Base-by-base conservation (phyloP, 108 stramenopile genomes). In the Poteriospumella lacustris region DNA sequence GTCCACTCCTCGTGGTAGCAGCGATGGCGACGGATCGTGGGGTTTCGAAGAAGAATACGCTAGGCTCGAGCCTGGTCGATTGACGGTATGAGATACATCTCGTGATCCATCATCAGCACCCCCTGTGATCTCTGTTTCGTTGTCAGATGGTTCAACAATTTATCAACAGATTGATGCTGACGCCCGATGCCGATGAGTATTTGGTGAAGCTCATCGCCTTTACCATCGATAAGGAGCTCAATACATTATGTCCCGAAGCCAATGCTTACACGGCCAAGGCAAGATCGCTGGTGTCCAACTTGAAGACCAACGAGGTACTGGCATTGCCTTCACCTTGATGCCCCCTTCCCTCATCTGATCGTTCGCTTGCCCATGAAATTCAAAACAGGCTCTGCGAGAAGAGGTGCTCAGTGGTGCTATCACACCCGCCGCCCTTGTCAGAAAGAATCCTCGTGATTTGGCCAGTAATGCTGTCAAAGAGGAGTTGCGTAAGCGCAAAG, bases 241-340 rank as follows among this genome's bases (percentile, higher is more conserved):
- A 64, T 64, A 31, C 5, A 34, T 24, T 64, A 24, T 34, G 36
- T 24, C 31, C 3, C 24, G 60, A 64, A 26, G 36, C 3, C 36
- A 64, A 58, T n/a, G 43, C 39, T 52, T 84, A 84, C 43, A 44
- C 59, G 26, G 76, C 26, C n/a, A 84, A 84, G 58, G 82, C 79
- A 36, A 34, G 82, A 29, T 72, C 79, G 38, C 76, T 84, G 31
- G 36, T 69, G 28, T 81, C 68, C 39, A 85, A 85, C 60, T 80
- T 85, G 41, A 81, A 82, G 40, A 85, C 43, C 12, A 85, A 85
- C 78, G 77, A 83, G 58, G 75, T 56, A n/a, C n/a, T n/a, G n/a
- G n/a, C n/a, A n/a, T n/a, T n/a, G n/a, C n/a, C n/a, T n/a, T n/a
- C n/a, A n/a, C n/a, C n/a, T n/a, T n/a, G n/a, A n/a, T n/a, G n/a